phyloP scores from a whole-genome alignment of 2,329 filamentous ascomycete genomes.

The Pyrenochaeta sp. region DNA sequence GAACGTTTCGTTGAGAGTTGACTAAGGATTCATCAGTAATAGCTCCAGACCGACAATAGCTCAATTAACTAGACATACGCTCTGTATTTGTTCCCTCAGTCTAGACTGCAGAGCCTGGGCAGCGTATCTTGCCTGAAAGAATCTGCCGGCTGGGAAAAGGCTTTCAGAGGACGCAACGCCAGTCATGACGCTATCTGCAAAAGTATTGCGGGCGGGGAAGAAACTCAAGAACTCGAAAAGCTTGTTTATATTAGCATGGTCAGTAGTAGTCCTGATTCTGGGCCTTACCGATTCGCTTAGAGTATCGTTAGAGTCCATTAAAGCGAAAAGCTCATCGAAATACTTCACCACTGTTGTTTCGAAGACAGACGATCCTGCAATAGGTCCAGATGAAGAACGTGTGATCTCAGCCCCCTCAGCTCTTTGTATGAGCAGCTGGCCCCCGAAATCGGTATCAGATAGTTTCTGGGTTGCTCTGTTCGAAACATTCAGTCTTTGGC shows the following conservation, averaged over 20 bases:
- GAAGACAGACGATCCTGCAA: constrained; percentile 59
- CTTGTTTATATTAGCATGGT: constrained; percentile 26
- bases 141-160: constrained; percentile 46
- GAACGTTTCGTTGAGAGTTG: constrained; percentile 41
- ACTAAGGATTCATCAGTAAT: constrained; percentile 29
- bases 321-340: constrained; percentile 83
- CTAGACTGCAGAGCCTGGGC: constrained; percentile 39
- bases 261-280: not conserved
- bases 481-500: constrained; percentile 69
- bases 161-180: constrained; percentile 29
- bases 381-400: constrained; percentile 25
- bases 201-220: constrained; percentile 41
- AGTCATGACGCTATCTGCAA: constrained; percentile 37
- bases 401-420: constrained; percentile 36
- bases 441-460: constrained; percentile 59
- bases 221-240: constrained; percentile 46
- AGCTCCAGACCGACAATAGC: not conserved
- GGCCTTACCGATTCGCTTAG: constrained; percentile 40
- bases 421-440: constrained; percentile 42
- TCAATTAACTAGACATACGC: constrained; percentile 25
- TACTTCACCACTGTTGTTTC: constrained; percentile 83
- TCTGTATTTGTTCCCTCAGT: constrained; percentile 43
- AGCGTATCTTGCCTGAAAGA: constrained; percentile 47
- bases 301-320: constrained; percentile 75
- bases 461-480: constrained; percentile 67